Evolutionary conservation across 1,284 basidiomycete species (phyloP), one percentile per base, ranked within the genome.

Genomic region (Trametes versicolor): DNA sequence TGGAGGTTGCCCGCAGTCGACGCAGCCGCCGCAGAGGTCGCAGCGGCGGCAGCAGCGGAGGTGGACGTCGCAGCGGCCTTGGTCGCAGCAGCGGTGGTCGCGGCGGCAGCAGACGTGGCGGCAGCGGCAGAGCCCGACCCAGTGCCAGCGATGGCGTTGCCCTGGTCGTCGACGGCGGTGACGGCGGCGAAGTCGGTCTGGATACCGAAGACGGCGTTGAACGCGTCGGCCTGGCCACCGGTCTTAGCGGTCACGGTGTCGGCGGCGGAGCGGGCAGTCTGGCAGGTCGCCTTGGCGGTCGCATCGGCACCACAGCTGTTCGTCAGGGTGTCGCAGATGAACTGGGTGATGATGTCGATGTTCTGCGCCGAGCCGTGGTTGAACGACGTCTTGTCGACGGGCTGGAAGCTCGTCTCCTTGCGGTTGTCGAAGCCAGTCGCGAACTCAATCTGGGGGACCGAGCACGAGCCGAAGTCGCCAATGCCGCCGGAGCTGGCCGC

Each of bases 391-490:
- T 77, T 70, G 71, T 87, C 82, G 50, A 74, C 76, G 48, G 85
- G 86, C 70, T 82, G 73, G 79, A 86, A 87, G 67, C 77, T 79
- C n/a, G 85, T 86, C 73, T 87, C 85, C 70, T 77, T 82, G 64
- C 85, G 78, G 60, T 75, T 75, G 68, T 86, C 85, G 61, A 87
- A 85, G 54, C 85, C 85, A 36, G 66, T 72, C 45, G 72, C 85
- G 73, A 87, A 87, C 64, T 82, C 76, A 66, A 87, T 86, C 72
- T 85, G 71, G 21, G 85, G 86, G 32, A 82, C 75, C 25, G 80
- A 70, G 75, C 85, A 87, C 43, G 68, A 77, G 57, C 84, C 84
- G 66, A 86, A 85, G 77, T 82, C 54, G 53, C 74, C 74, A 41
- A 75, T 70, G 27, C 62, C 70, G 34, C 61, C 32, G 6, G 70